A percentile compares a stretch with the other conserved stretches of the same genome.
Evolutionary conservation across 2,329 filamentous ascomycete species (phyloP).

Genomic region (Chrysoporthe austroafricana): DNA sequence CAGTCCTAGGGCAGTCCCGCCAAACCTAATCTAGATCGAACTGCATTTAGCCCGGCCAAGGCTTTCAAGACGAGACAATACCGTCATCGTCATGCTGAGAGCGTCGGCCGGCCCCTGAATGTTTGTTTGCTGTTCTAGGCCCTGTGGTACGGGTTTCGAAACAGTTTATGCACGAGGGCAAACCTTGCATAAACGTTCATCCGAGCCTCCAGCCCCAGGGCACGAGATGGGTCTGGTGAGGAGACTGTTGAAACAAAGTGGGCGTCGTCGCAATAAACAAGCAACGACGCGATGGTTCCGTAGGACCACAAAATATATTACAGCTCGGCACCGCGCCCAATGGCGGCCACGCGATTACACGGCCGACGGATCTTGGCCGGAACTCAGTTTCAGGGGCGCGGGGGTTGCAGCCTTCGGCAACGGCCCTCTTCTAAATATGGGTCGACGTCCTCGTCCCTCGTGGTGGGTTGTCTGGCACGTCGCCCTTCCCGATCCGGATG

Average conservation of each 20-base stretch:
- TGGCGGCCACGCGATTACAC: conserved; percentile 11
- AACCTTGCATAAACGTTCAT: conserved; percentile 18
- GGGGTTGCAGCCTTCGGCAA: not conserved
- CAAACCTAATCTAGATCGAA: not conserved
- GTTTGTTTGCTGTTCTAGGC: conserved; percentile 4
- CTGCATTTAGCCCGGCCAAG: not conserved
- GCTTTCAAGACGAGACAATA: not conserved
- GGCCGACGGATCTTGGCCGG: conserved; percentile 14
- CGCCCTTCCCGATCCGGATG: conserved; percentile 19
- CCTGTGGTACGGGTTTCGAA: conserved; percentile 19
- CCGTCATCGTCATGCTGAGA: not conserved
- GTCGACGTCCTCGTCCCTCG: not conserved
- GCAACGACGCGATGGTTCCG: conserved; percentile 10
- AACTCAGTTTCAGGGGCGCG: conserved; percentile 24
- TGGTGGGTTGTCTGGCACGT: not conserved
- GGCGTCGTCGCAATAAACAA: conserved; percentile 16
- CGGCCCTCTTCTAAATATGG: conserved; percentile 10
- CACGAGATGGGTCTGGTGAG: not conserved
- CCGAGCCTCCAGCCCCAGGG: not conserved
- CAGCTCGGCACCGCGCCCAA: conserved; percentile 3
- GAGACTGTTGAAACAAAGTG: conserved; percentile 18
- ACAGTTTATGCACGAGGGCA: conserved; percentile 14
- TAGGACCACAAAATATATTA: conserved; percentile 8
- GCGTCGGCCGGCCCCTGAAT: too few relatives aligned
- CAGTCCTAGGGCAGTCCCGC: not conserved